Evolutionary conservation across 1,139 yeast genomes (phyloP), one percentile per base, ranked within the genome.

Genomic region (Yamadazyma sp.): DNA sequence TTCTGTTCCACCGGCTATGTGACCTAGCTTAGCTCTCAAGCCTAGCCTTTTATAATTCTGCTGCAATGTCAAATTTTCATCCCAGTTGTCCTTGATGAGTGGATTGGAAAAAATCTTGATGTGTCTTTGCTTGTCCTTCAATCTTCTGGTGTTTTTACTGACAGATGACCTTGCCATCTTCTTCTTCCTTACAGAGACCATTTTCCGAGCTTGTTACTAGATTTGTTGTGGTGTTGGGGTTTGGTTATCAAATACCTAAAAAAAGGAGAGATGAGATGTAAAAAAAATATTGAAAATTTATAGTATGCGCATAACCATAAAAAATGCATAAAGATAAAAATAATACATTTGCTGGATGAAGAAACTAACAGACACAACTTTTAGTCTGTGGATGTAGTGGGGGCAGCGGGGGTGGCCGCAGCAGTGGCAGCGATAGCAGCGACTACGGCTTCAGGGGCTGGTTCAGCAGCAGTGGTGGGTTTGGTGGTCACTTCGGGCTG

Each of bases 71-170:
- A 84, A 72, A 17, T 78, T 75, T 46, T 81, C 75, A 64, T 92
- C 96, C 98, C 98, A 92, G 61, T 89, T 78, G 25, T 81, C 87
- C 6, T 88, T 94, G 49, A 92, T 86, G 49, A 92, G 77, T 3
- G 95, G 88, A 58, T 88, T 87, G 1, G 86, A 71, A 39, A 74
- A 73, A 24, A 86, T 78, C 47, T 79, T 80, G 43, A 81, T 65
- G 49, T 80, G 72, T 55, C 83, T 75, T 55, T 82, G 82, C 53
- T 75, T 81, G 54, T 85, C 91, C 58, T 85, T 86, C 35, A 64
- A 63, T 53, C 83, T 73, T 59, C 94, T 75, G 33, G 89, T 79
- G 53, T 76, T 78, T 62, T 84, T 87, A 51, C 69, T 66, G 46
- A 82, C 77, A 40, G 87, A 75, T 33, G 92, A 82, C 51, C 84